Conservation (phyloP, 2,329 filamentous ascomycete genomes). For the Trichoderma sp. region DNA sequence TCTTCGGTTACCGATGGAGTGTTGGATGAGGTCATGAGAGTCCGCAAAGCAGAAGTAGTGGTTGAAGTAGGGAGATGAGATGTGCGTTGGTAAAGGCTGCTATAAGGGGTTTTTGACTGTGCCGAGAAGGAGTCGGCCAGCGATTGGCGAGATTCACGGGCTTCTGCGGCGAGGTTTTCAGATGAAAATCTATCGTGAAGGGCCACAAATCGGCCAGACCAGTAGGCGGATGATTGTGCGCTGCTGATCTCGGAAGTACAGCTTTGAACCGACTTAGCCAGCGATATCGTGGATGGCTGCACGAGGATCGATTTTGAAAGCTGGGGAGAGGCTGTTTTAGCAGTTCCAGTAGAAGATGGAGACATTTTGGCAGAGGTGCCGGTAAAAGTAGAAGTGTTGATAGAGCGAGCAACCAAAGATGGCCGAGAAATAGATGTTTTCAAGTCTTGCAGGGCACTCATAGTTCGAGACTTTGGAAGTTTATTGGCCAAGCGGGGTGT, state of each 20-base stretch:
- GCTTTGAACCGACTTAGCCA: slow-evolving; percentile 20
- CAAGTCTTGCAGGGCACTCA: slow-evolving; percentile 44
- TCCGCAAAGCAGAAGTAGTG: slow-evolving; percentile 34
- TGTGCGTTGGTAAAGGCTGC: slow-evolving; percentile 13
- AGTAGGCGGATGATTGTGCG: slow-evolving; percentile 52
- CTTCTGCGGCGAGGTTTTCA: slow-evolving; percentile 27
- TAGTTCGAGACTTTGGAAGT: slow-evolving; percentile 45
- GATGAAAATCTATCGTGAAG: slow-evolving; percentile 47
- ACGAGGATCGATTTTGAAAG: slow-evolving; percentile 23
- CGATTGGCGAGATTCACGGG: neutral
- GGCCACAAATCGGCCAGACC: slow-evolving; percentile 59
- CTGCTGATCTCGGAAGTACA: slow-evolving; percentile 33
- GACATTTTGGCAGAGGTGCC: slow-evolving; percentile 23
- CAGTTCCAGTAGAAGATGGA: slow-evolving; percentile 24
- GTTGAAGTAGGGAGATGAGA: slow-evolving; percentile 33
- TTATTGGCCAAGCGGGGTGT: slow-evolving; percentile 22
- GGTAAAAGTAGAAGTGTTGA: slow-evolving; percentile 18
- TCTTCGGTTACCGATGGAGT: slow-evolving; percentile 33
- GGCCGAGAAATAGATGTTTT: slow-evolving; percentile 43
- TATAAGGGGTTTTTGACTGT: slow-evolving; percentile 22
- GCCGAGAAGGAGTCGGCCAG: neutral
- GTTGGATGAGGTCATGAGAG: slow-evolving; percentile 23
- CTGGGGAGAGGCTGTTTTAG: slow-evolving; percentile 17
- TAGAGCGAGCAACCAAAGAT: slow-evolving; percentile 24
- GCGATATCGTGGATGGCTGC: slow-evolving; percentile 23